Conservation (phyloP, 2,329 filamentous ascomycete species). For the Sporothrix brasiliensis region DNA sequence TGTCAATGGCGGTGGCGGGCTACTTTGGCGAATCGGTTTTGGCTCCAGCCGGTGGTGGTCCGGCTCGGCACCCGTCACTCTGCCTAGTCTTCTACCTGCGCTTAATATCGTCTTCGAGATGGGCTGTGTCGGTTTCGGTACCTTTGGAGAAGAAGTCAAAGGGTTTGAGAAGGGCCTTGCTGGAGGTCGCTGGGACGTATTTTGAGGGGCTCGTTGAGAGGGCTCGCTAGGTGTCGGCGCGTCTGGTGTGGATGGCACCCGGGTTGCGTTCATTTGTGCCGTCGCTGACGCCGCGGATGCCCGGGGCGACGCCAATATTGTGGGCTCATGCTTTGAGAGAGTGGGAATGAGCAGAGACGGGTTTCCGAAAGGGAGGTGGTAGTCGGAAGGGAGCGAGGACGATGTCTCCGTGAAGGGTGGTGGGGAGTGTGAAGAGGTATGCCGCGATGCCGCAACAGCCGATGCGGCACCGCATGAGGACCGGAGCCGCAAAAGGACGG, state of each 20-base stretch:
- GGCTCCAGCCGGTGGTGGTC: background rate
- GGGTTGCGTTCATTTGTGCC: background rate
- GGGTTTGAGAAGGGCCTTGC: background rate
- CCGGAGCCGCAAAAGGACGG: background rate
- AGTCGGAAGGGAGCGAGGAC: constrained; percentile 31
- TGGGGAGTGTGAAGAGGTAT: constrained; percentile 9
- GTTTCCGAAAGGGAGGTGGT: constrained; percentile 37
- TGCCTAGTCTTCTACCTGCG: too few relatives aligned
- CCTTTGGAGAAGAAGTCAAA: background rate
- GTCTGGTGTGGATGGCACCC: background rate
- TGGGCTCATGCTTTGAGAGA: constrained; percentile 24
- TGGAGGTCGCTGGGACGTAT: background rate
- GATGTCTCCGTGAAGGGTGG: background rate
- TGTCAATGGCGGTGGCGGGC: background rate
- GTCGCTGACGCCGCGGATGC: background rate
- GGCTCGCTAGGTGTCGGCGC: background rate
- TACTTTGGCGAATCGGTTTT: background rate
- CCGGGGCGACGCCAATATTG: background rate
- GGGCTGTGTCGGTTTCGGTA: background rate
- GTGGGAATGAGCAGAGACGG: constrained; percentile 35
- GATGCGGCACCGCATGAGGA: background rate
- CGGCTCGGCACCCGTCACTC: background rate
- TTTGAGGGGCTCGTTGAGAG: background rate
- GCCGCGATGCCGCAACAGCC: background rate
- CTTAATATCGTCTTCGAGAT: too few relatives aligned